A percentile compares a stretch with the other conserved stretches of the same genome.
Evolutionary conservation across 352 stramenopile genomes (phyloP).

Genomic region (Elongisporangium prolatum): DNA sequence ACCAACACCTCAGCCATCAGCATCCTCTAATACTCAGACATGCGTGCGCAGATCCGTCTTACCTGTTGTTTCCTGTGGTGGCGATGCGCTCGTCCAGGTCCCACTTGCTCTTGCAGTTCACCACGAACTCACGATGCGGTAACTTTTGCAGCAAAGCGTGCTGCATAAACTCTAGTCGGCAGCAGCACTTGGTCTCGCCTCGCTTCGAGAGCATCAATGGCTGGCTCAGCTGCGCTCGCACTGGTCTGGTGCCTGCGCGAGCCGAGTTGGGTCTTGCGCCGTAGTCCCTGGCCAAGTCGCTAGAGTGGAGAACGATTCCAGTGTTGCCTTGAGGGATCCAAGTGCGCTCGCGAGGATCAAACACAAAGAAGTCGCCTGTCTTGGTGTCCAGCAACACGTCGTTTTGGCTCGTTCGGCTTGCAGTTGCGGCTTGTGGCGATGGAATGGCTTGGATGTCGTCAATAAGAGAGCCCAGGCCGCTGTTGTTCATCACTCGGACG

Average conservation of each 20-base stretch:
- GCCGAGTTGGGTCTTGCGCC: slow-evolving; percentile 57
- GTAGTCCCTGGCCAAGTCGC: slow-evolving; percentile 49
- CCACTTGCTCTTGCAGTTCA: slow-evolving; percentile 74
- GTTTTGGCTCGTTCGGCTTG: slow-evolving; percentile 6
- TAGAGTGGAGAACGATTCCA: slow-evolving; percentile 61
- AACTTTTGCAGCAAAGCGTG: slow-evolving; percentile 35
- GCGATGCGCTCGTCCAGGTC: slow-evolving; percentile 76
- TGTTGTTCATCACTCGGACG: slow-evolving; percentile 58
- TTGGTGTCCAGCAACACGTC: slow-evolving; percentile 68
- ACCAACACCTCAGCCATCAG: slow-evolving; percentile 8
- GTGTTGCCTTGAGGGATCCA: slow-evolving; percentile 79
- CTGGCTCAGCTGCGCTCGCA: slow-evolving; percentile 27
- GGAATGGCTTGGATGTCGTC: slow-evolving; percentile 34
- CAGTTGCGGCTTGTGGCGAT: slow-evolving; percentile 10
- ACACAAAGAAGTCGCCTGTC: slow-evolving; percentile 70
- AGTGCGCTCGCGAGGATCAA: slow-evolving; percentile 16
- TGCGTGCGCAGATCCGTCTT: too few species aligned
- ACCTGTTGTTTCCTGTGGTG: slow-evolving; percentile 59
- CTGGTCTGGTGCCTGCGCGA: slow-evolving; percentile 45
- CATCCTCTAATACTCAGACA: too few species aligned
- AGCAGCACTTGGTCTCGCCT: slow-evolving; percentile 61
- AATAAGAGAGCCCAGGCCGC: slow-evolving; percentile 43
- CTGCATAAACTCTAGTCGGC: slow-evolving; percentile 44
- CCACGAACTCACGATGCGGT: slow-evolving; percentile 42
- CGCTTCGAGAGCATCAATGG: slow-evolving; percentile 42